phyloP scores from a whole-genome alignment of 2,329 filamentous ascomycete genomes.

The Apiospora malaysiana region DNA sequence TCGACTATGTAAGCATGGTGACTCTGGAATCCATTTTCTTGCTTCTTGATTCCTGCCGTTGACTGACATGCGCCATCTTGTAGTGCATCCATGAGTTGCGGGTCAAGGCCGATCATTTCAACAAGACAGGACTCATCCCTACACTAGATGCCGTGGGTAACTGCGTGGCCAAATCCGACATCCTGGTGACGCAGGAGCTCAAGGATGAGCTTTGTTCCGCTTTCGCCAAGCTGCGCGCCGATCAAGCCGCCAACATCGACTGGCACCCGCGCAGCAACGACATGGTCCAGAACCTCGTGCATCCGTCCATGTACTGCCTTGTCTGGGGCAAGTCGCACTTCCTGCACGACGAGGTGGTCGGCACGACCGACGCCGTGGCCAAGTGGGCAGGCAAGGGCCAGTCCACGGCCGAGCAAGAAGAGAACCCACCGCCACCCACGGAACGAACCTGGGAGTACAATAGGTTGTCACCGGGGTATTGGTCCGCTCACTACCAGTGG shows the following conservation, averaged over 20 bases:
- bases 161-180: slow-evolving; percentile 60
- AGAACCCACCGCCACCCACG: not conserved
- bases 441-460: not conserved
- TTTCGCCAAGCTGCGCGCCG: slow-evolving; percentile 49
- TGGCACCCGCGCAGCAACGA: slow-evolving; percentile 61
- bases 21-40: too few relatives aligned
- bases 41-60: not conserved
- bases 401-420: slow-evolving; percentile 20
- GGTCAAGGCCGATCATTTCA: slow-evolving; percentile 54
- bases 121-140: slow-evolving; percentile 46
- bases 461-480: slow-evolving; percentile 25
- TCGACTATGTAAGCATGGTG: slow-evolving; percentile 30
- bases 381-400: slow-evolving; percentile 37
- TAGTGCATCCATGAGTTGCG: slow-evolving; percentile 51
- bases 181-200: slow-evolving; percentile 42
- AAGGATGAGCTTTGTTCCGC: slow-evolving; percentile 43
- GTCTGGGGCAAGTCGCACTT: slow-evolving; percentile 46
- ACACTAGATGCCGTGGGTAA: slow-evolving; percentile 48
- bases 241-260: slow-evolving; percentile 50
- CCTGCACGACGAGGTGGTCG: slow-evolving; percentile 16
- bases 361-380: slow-evolving; percentile 32
- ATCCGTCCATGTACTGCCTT: slow-evolving; percentile 65
- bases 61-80: slow-evolving; percentile 19
- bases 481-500: slow-evolving; percentile 50
- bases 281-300: slow-evolving; percentile 62